phyloP scores from a whole-genome alignment of 805 yeast species.

The Zygosaccharomyces rouxii region DNA sequence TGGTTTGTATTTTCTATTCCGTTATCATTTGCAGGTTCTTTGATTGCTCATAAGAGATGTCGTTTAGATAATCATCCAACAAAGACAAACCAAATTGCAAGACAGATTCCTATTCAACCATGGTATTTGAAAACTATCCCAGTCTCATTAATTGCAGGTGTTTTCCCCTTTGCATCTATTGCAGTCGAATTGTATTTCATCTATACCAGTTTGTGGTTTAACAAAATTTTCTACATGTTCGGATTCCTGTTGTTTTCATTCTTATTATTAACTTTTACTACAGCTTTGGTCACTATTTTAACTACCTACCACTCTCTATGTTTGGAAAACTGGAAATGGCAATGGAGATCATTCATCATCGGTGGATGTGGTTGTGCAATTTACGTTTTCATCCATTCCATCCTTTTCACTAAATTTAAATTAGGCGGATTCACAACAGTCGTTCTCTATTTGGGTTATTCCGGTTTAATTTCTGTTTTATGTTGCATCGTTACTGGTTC shows the following conservation, averaged over 20 bases:
- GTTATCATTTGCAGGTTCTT: conserved; percentile 75
- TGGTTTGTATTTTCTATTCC: conserved; percentile 90
- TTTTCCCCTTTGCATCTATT: conserved; percentile 91
- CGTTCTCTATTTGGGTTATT: conserved; percentile 79
- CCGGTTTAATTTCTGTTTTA: conserved; percentile 61
- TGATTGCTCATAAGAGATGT: conserved; percentile 63
- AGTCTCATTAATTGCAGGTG: conserved; percentile 71
- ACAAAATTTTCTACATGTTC: conserved; percentile 92
- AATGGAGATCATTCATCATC: conserved; percentile 88
- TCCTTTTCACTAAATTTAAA: conserved; percentile 63
- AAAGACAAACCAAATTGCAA: conserved; percentile 89
- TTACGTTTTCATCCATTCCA: conserved; percentile 80
- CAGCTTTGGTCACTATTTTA: conserved; percentile 73
- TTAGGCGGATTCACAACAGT: conserved; percentile 72
- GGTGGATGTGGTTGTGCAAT: conserved; percentile 88
- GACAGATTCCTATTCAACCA: conserved; percentile 92
- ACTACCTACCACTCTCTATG: conserved; percentile 81
- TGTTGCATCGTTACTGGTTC: conserved; percentile 84
- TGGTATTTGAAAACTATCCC: conserved; percentile 69
- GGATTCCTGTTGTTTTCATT: conserved; percentile 91
- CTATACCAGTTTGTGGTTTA: conserved; percentile 88
- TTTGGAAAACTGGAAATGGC: conserved; percentile 94
- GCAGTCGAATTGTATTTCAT: conserved; percentile 94
- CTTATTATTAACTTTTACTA: conserved; percentile 74
- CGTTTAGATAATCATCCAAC: conserved; percentile 63